Base-by-base conservation (phyloP, 192 early-diverging fungal genomes). In the Phycomyces blakesleeanus region DNA sequence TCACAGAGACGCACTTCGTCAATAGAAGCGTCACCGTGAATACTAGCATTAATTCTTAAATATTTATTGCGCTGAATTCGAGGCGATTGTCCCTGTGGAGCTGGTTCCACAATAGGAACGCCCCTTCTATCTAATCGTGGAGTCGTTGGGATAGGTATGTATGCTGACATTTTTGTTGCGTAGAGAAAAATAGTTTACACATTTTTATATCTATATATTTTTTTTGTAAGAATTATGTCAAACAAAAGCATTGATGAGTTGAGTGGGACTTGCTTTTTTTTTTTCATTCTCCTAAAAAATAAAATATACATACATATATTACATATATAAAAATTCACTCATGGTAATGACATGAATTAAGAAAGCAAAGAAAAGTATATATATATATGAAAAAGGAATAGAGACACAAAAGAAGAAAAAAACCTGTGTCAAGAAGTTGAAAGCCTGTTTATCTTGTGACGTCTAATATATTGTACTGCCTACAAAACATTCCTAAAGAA, bases 101-200 rank as follows among this genome's bases (percentile, higher is more conserved):
- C 18, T 14, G 44, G 44, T 18, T 47, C 4, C 18, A 47, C 44
- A 47, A 47, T 47, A 18, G 44, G 44, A 47, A 47, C 18, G 11
- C 44, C 44, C 44, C 44, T 47, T 18, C 44, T 47, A 47, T 47
- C 44, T n/a, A 47, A 47, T 47, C 12, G 12, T 47, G 44, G 44
- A 18, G 44, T 47, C 18, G 11, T 47, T 47, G 44, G 44, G 44
- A 2, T 14, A n/a, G 44, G 44, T 18, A 47, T 47, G 18, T 18
- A n/a, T 14, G 44, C 18, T 47, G 44, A 18, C 44, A 47, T 47
- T 47, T 34, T 34, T 34, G 29, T 34, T 5, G 29, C 7, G 29
- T 34, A 34, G 29, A 34, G 29, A 34, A 34, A 34, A 34, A 34
- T 5, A 34, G 29, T 2, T 2, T 34, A 34, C 29, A 34, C 29